Percentiles rank a stretch among this genome's conserved stretches.
Evolutionary conservation across 2,329 filamentous ascomycete species (phyloP).

Genomic region (Calonectria fujianensis): DNA sequence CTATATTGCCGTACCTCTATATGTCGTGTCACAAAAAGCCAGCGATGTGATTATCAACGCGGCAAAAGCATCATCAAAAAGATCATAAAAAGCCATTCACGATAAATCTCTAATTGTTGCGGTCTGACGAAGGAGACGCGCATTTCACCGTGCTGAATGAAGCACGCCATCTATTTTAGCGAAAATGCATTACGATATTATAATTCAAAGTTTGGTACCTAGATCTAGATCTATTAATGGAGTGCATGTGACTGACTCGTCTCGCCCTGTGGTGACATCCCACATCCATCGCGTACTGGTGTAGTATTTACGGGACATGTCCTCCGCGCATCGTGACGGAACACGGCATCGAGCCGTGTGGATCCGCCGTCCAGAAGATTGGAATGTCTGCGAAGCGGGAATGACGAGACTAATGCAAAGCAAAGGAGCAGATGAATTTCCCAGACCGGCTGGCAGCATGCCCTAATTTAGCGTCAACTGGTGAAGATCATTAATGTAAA

Average conservation of each 20-base stretch:
- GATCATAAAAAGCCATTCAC: background rate
- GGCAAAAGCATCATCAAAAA: background rate
- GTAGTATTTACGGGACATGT: background rate
- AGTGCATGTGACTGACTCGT: background rate
- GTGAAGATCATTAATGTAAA: slow-evolving; percentile 1
- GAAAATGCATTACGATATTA: background rate
- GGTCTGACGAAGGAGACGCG: background rate
- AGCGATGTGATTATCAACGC: slow-evolving; percentile 23
- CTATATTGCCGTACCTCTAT: slow-evolving; percentile 4
- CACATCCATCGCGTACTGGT: rapidly evolving
- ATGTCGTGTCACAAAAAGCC: slow-evolving; percentile 2
- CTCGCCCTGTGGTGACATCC: rapidly evolving
- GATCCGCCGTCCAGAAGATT: background rate
- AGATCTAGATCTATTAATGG: background rate
- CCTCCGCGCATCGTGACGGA: background rate
- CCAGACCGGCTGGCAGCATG: background rate
- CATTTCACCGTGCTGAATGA: background rate
- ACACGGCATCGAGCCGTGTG: too few relatives aligned
- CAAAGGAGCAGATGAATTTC: slow-evolving; percentile 6
- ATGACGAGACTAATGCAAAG: background rate
- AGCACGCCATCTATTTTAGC: background rate
- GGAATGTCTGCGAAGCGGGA: background rate
- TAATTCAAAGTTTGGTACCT: background rate
- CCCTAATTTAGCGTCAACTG: background rate
- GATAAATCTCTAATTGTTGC: background rate